Evolutionary conservation across 2,329 filamentous ascomycete genomes (phyloP).

Genomic region (Pseudogymnoascus sp.): DNA sequence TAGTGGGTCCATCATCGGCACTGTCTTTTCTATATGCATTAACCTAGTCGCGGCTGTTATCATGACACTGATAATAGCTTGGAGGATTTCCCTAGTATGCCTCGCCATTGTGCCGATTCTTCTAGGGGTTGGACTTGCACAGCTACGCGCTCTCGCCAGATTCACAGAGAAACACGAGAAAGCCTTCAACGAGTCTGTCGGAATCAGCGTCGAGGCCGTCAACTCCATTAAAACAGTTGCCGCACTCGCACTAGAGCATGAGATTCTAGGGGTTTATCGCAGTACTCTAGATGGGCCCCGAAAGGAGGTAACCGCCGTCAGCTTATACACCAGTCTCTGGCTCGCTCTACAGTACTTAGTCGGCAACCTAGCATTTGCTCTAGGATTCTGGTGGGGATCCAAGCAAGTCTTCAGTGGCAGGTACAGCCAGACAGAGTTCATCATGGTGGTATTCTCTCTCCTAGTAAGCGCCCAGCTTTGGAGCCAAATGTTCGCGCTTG

Average conservation of each 20-base stretch:
- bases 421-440: constrained; percentile 38
- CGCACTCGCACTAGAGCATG: constrained; percentile 47
- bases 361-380: constrained; percentile 45
- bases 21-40: constrained; percentile 56
- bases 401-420: constrained; percentile 46
- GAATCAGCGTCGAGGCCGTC: constrained; percentile 52
- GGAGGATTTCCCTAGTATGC: constrained; percentile 66
- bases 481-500: constrained; percentile 1
- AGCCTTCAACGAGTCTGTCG: constrained; percentile 54
- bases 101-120: constrained; percentile 59
- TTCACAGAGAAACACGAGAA: constrained; percentile 56
- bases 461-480: constrained; percentile 47
- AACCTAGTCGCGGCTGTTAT: constrained; percentile 62
- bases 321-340: constrained; percentile 36
- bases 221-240: constrained; percentile 50
- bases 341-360: constrained; percentile 45
- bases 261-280: constrained; percentile 39
- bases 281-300: constrained; percentile 36
- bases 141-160: constrained; percentile 51
- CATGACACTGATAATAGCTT: constrained; percentile 60
- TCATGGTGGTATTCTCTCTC: constrained; percentile 32
- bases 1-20: constrained; percentile 61
- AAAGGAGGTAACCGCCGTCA: constrained; percentile 34
- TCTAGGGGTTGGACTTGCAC: constrained; percentile 60
- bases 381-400: constrained; percentile 51